Evolutionary conservation across 345 rosid species (phyloP).

Genomic region (Litchi chinensis): DNA sequence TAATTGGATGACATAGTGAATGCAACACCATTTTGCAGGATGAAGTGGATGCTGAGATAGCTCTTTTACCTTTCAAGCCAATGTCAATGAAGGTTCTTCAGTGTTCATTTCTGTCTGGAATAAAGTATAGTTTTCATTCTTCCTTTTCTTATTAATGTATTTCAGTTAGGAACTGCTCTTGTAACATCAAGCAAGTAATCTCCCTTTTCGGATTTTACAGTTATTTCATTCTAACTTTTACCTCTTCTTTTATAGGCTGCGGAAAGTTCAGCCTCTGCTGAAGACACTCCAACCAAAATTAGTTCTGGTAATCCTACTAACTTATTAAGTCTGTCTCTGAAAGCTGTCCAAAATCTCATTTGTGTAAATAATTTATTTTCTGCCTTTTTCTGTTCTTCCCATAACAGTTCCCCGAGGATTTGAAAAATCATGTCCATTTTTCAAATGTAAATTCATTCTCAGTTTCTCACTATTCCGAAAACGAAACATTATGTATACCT

Average conservation of each 20-base stretch:
- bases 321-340: conserved; percentile 1
- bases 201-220: neutral
- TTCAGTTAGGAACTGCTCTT: neutral
- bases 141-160: neutral
- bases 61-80: conserved; percentile 76
- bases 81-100: conserved; percentile 75
- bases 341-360: neutral
- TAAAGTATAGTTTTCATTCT: conserved; percentile 41
- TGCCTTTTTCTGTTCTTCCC: conserved; percentile 16
- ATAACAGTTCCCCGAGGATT: conserved; percentile 62
- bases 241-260: conserved; percentile 39
- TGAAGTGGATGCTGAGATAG: conserved; percentile 52
- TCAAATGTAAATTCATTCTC: conserved; percentile 30
- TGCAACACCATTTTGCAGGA: conserved; percentile 52
- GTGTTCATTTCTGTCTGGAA: conserved; percentile 82
- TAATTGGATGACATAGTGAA: conserved; percentile 9
- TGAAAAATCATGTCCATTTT: conserved; percentile 37
- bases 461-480: conserved; percentile 46
- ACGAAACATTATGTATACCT: conserved; percentile 49
- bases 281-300: conserved; percentile 63
- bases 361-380: neutral
- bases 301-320: conserved; percentile 52
- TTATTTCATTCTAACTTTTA: neutral
- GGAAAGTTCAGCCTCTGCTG: conserved; percentile 52
- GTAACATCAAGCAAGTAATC: neutral